A percentile compares a stretch with the other conserved stretches of the same genome.
Conservation (phyloP, 2,329 filamentous ascomycete species). For the Talaromyces amestolkiae region DNA sequence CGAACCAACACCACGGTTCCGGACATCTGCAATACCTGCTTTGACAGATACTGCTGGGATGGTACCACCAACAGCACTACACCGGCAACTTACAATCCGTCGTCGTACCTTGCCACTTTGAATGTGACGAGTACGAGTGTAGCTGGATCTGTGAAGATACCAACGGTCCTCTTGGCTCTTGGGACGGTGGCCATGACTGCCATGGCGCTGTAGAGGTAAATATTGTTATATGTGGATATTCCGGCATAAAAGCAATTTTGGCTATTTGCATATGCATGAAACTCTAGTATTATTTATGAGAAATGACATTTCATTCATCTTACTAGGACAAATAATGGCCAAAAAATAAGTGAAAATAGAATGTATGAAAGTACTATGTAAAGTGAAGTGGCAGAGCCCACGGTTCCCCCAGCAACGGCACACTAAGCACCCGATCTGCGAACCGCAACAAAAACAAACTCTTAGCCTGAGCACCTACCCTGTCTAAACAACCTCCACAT, state of each 20-base stretch:
- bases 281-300: background rate
- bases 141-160: background rate
- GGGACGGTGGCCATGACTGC: background rate
- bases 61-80: constrained; percentile 58
- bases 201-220: background rate
- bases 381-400: background rate
- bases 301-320: background rate
- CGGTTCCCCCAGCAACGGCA: constrained; percentile 8
- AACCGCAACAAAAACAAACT: constrained; percentile 12
- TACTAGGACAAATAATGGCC: too few relatives aligned
- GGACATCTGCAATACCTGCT: constrained; percentile 71
- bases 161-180: background rate
- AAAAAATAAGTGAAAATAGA: too few relatives aligned
- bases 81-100: constrained; percentile 45
- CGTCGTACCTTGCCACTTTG: background rate
- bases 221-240: background rate
- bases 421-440: constrained; percentile 11
- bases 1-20: constrained; percentile 69
- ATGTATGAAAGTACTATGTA: too few relatives aligned
- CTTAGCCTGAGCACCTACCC: background rate
- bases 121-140: background rate
- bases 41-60: constrained; percentile 86
- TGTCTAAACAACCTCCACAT: background rate
- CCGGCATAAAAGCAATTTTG: background rate
- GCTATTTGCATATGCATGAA: background rate